phyloP scores from a whole-genome alignment of 73 alveolate species.

The Tetrahymena elliotti region DNA sequence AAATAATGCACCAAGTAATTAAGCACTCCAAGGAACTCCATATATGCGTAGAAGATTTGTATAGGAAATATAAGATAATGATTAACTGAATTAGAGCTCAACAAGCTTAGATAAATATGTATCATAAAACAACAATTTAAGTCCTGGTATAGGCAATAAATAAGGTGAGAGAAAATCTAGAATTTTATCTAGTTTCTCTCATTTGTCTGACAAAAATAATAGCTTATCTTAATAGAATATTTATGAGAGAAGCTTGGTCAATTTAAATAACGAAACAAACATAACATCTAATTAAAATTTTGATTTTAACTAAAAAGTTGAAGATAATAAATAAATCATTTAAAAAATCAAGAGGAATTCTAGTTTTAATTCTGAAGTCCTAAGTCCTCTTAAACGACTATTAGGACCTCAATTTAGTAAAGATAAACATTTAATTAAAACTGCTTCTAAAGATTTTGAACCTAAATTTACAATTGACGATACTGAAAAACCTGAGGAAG shows the following conservation, averaged over 20 bases:
- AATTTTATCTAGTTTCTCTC: background rate
- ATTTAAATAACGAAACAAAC: background rate
- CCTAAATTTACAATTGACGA: background rate
- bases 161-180: background rate
- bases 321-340: background rate
- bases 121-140: background rate
- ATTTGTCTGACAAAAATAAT: background rate
- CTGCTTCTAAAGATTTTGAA: background rate
- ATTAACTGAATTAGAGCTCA: background rate
- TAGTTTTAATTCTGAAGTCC: background rate
- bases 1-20: background rate
- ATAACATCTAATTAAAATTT: background rate
- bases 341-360: background rate
- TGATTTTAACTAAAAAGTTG: background rate
- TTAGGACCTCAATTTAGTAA: background rate
- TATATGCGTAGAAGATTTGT: background rate
- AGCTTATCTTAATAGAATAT: background rate
- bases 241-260: background rate
- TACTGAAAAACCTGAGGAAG: background rate
- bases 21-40: background rate
- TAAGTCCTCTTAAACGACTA: background rate
- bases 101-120: background rate
- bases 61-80: background rate
- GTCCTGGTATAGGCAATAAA: background rate
- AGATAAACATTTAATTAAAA: background rate